Percentiles rank a stretch among this genome's conserved stretches.
These are phyloP conservation scores for Maudiozyma turicensis DNA, from an alignment of 805 yeast genomes.

Conservation along the genomic window DNA sequence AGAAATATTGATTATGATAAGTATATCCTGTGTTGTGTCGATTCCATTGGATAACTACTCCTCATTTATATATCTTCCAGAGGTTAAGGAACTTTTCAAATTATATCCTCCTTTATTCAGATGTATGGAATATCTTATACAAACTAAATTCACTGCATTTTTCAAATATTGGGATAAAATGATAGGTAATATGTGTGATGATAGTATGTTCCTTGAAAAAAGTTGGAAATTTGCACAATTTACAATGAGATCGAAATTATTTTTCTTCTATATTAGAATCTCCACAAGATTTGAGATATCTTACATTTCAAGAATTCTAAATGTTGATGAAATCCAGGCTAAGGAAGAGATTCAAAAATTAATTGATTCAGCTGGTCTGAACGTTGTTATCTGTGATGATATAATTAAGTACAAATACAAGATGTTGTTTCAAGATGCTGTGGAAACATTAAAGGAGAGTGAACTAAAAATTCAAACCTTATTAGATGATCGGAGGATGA, in stretches of 20 bases:
- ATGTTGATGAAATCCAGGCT: conserved; percentile 11
- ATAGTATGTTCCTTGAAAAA: conserved; percentile 13
- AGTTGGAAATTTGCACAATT: conserved; percentile 14
- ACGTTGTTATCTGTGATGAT: conserved; percentile 15
- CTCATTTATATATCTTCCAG: conserved; percentile 16
- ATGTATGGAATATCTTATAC: conserved; percentile 13
- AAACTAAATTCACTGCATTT: conserved; percentile 18
- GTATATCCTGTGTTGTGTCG: conserved; percentile 17
- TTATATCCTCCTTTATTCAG: conserved; percentile 8
- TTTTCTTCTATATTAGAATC: conserved; percentile 22
- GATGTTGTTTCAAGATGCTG: conserved; percentile 6
- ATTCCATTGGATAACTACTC: conserved; percentile 24
- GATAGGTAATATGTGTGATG: conserved; percentile 8
- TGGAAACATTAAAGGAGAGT: conserved; percentile 3
- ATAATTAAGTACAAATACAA: neutral
- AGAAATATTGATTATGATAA: conserved; percentile 18
- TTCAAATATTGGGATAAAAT: conserved; percentile 19
- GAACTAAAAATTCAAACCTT: conserved; percentile 1
- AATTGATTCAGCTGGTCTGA: conserved; percentile 13
- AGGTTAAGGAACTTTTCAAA: conserved; percentile 8
- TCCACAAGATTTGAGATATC: conserved; percentile 15
- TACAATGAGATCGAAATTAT: conserved; percentile 21
- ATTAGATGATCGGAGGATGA: neutral
- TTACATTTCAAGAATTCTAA: conserved; percentile 19
- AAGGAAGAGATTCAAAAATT: conserved; percentile 13